Evolutionary conservation across 352 stramenopile genomes (phyloP), one percentile per base, ranked within the genome.

Genomic region (Peronospora destructor): DNA sequence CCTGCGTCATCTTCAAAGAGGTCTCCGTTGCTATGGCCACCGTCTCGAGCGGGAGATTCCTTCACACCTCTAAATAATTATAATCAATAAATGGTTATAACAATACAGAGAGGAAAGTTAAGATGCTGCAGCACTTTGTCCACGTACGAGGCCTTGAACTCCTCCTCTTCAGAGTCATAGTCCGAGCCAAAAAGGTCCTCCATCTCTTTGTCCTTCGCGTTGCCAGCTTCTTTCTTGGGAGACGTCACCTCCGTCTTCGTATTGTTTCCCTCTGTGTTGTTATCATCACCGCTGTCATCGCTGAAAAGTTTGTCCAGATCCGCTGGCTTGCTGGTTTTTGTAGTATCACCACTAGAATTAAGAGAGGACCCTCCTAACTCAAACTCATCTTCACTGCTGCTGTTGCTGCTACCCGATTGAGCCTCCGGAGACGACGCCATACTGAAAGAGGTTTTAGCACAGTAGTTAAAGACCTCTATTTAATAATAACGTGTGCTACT

Each of bases 131-230:
- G 21, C 12, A 8, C 23, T 17, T 9, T 23, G 16, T 3, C 6
- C 11, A 71, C 74, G 51, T 82, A 87, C 76, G 74, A 86, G 35
- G 82, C 82, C 57, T 93, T 91, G 66, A 93, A 91, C 49, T 93
- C 82, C 42, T 93, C 82, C 53, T 91, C 81, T 44, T 88, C 82
- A 49, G 82, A 93, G 61, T 93, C 82, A 58, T 93, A 93, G 53
- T 93, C 82, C 32, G 82, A 93, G 42, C 82, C 82, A 48, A 93
- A 93, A 16, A 93, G 68, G n/a, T 93, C 82, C 46, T 87, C 75
- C 79, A 93, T 93, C 61, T 92, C 82, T 37, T 86, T 82, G 45
- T 85, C 75, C 26, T 88, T 90, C 12, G 71, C 25, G 9, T 8
- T 42, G 4, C 17, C 14, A 13, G 21, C 64, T n/a, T 78, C 61